Conservation (phyloP, 768 basidiomycete genomes). For the Lentinula edodes region DNA sequence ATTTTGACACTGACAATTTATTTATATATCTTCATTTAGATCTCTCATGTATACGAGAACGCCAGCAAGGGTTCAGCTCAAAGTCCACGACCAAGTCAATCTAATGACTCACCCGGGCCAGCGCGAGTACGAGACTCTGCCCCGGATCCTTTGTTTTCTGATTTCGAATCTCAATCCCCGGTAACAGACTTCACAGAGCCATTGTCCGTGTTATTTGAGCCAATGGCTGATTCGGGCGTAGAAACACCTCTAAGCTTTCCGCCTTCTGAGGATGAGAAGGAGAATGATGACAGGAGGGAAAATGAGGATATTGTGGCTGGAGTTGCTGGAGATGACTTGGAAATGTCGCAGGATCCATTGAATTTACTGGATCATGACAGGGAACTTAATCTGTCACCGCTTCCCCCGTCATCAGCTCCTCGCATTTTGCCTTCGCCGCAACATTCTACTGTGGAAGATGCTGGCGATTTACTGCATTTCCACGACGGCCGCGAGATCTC, state of each 20-base stretch:
- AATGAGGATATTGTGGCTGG: too few species aligned
- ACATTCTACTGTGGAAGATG: neutral
- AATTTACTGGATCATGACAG: neutral
- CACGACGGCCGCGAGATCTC: neutral
- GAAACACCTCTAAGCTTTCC: neutral
- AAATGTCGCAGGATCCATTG: constrained; percentile 3
- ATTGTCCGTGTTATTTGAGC: neutral
- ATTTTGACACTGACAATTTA: neutral
- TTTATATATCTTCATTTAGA: neutral
- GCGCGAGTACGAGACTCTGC: neutral
- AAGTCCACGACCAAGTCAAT: neutral
- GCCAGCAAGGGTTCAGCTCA: neutral
- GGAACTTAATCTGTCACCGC: neutral
- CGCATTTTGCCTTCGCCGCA: neutral
- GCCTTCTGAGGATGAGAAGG: neutral
- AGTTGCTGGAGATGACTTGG: neutral
- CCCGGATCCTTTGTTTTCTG: neutral
- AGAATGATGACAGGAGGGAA: neutral
- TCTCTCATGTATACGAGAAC: neutral
- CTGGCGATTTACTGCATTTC: neutral
- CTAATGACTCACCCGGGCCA: neutral
- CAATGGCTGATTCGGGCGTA: neutral
- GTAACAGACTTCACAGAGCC: neutral
- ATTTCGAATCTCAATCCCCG: neutral
- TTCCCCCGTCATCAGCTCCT: neutral